Base-by-base conservation (phyloP, 768 basidiomycete species). In the Mycena kentingensis region DNA sequence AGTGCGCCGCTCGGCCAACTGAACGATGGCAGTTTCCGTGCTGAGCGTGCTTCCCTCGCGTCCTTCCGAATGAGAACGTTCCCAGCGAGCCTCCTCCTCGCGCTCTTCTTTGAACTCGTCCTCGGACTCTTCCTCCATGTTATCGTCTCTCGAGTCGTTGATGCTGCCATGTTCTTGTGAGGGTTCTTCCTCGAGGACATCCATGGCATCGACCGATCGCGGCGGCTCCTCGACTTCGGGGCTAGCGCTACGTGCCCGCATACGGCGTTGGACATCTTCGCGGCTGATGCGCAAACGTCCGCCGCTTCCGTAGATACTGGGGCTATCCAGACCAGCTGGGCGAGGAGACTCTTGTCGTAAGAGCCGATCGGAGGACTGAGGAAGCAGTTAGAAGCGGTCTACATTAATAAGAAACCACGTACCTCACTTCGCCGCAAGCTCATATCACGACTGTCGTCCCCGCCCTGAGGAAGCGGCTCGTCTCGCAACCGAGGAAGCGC, bases 241-340 rank as follows among this genome's bases (percentile, higher is more conserved):
- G 26, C 62, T 61, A 6, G 76, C 70, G 55, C 79, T 79, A 41
- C 80, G 73, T 37, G 67, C 62, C 36, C 77, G 79, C 63, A 84
- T 62, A 29, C 79, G 73, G 46, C 76, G 68, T 52, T 79, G 76
- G 18, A 86, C 75, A 42, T 79, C 78, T 47, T 81, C 81, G 25
- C 76, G 75, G 46, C 70, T 82, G 51, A 85, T 82, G 37, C 80
- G 72, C 22, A 71, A 71, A 46, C 72, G 74, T 58, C 65, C 60
- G 28, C 54, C 60, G 34, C 65, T 65, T 18, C 54, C 49, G 39
- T 35, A 48, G 42, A 19, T 10, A 18, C 19, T 18, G 8, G 41
- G 41, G 25, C 41, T 42, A 26, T 42, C 41, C 7, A 42, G 12
- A 24, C 41, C 18, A 24, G 22, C 18, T 19, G 41, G 11, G 26